A percentile compares a stretch with the other conserved stretches of the same genome.
Conservation (phyloP, 768 basidiomycete genomes). For the Suillus sp. region DNA sequence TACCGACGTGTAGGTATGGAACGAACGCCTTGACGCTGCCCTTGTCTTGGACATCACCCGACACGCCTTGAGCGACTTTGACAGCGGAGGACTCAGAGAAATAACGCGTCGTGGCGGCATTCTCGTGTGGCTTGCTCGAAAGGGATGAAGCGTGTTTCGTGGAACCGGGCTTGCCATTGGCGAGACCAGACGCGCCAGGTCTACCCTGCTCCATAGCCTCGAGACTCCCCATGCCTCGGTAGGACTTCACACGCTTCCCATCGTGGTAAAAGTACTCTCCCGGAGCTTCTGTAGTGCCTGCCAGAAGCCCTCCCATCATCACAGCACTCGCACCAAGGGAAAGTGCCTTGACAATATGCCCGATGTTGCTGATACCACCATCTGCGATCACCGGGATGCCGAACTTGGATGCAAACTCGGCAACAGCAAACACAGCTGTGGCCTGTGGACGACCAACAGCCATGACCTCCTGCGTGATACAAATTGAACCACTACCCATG, state of each 20-base stretch:
- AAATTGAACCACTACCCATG: conserved; percentile 98
- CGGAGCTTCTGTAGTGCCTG: conserved; percentile 95
- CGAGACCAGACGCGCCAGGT: conserved; percentile 29
- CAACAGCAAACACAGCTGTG: conserved; percentile 95
- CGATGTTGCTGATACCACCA: conserved; percentile 93
- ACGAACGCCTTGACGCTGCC: conserved; percentile 92
- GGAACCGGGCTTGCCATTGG: conserved; percentile 29
- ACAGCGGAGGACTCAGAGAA: conserved; percentile 63
- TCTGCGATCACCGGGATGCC: conserved; percentile 97
- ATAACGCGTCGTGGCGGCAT: conserved; percentile 91
- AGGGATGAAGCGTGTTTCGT: conserved; percentile 52
- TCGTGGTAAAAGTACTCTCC: conserved; percentile 99
- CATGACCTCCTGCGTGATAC: conserved; percentile 99
- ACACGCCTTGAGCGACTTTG: conserved; percentile 96
- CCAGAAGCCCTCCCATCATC: conserved; percentile 98
- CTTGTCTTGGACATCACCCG: conserved; percentile 97
- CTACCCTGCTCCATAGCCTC: conserved; percentile 90
- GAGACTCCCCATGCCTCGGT: conserved; percentile 97
- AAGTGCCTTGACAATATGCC: conserved; percentile 96
- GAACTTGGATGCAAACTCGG: conserved; percentile 91
- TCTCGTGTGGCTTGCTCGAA: conserved; percentile 62
- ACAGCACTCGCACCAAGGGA: conserved; percentile 93
- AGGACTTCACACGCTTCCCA: conserved; percentile 97
- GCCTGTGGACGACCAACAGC: conserved; percentile 98
- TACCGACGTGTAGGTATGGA: conserved; percentile 78